These are phyloP conservation scores for Sporisorium reilianum DNA, from an alignment of 1,284 basidiomycete species.

Conservation along the genomic window DNA sequence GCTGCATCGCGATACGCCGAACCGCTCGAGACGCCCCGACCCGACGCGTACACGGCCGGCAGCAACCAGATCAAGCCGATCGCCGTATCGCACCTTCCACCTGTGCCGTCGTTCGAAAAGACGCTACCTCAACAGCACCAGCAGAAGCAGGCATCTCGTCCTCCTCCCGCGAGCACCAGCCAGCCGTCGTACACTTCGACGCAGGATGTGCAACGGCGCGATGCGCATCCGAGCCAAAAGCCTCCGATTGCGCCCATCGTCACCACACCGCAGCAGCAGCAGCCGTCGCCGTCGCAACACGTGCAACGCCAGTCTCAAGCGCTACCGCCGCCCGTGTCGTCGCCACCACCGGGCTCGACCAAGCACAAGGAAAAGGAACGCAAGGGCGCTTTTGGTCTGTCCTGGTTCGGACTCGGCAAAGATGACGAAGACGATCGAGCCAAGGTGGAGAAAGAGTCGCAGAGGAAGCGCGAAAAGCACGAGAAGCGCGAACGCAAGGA, in stretches of 20 bases:
- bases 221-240: constrained; percentile 8
- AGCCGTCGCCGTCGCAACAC: constrained; percentile 5
- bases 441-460: constrained; percentile 47
- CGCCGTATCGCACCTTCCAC: constrained; percentile 50
- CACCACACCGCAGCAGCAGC: constrained; percentile 17
- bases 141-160: constrained; percentile 18
- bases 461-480: constrained; percentile 52
- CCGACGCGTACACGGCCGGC: constrained; percentile 11
- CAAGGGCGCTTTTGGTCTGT: constrained; percentile 60
- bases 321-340: constrained; percentile 3
- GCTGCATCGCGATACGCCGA: constrained; percentile 3
- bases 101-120: constrained; percentile 58
- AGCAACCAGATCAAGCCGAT: constrained; percentile 49
- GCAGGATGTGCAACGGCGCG: constrained; percentile 17
- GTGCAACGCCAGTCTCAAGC: background rate
- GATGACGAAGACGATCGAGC: constrained; percentile 61
- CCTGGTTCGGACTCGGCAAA: constrained; percentile 66
- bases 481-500: constrained; percentile 53
- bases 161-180: constrained; percentile 16
- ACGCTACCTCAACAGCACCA: constrained; percentile 28
- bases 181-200: constrained; percentile 8
- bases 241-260: constrained; percentile 28
- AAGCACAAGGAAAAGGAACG: constrained; percentile 61
- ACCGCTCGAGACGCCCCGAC: constrained; percentile 17
- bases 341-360: constrained; percentile 13